phyloP scores from a whole-genome alignment of 495 filamentous ascomycete species.

The Aspergillus coremiiformis region DNA sequence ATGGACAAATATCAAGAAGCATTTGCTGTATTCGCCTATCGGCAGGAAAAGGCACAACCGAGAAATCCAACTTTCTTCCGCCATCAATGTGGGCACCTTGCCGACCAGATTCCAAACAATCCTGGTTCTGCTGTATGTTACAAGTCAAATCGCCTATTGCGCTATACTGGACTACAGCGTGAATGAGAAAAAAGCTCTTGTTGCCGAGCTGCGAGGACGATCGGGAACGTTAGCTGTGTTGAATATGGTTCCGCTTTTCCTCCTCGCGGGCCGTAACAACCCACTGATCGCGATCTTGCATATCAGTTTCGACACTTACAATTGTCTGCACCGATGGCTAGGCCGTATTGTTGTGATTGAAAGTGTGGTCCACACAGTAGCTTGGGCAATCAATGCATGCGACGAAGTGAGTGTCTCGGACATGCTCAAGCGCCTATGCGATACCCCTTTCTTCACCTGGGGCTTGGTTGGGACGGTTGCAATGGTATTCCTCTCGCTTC shows the following conservation, averaged over 20 bases:
- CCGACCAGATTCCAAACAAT: conserved; percentile 79
- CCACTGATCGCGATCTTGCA: conserved; percentile 74
- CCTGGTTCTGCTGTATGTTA: conserved; percentile 63
- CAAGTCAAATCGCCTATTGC: conserved; percentile 74
- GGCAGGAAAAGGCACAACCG: conserved; percentile 79
- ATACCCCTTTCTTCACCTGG: conserved; percentile 54
- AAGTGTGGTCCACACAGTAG: conserved; percentile 62
- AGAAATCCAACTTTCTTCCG: conserved; percentile 76
- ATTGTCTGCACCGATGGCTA: conserved; percentile 91
- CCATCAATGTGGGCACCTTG: conserved; percentile 82
- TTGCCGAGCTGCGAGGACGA: conserved; percentile 71
- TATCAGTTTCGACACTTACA: conserved; percentile 95
- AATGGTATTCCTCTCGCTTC: conserved; percentile 57
- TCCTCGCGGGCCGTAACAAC: conserved; percentile 89
- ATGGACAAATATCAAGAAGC: conserved; percentile 69
- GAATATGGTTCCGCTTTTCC: conserved; percentile 86
- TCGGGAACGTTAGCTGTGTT: conserved; percentile 74
- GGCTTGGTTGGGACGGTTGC: conserved; percentile 45
- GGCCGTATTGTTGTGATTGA: conserved; percentile 80
- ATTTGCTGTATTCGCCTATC: conserved; percentile 76
- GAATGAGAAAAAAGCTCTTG: conserved; percentile 39
- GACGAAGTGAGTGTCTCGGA: conserved; percentile 39
- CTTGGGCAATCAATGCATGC: conserved; percentile 54
- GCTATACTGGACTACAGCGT: conserved; percentile 60
- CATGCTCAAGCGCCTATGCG: conserved; percentile 51